A percentile compares a stretch with the other conserved stretches of the same genome.
phyloP scores from a whole-genome alignment of 352 stramenopile genomes.

The Phytopythium boreale region DNA sequence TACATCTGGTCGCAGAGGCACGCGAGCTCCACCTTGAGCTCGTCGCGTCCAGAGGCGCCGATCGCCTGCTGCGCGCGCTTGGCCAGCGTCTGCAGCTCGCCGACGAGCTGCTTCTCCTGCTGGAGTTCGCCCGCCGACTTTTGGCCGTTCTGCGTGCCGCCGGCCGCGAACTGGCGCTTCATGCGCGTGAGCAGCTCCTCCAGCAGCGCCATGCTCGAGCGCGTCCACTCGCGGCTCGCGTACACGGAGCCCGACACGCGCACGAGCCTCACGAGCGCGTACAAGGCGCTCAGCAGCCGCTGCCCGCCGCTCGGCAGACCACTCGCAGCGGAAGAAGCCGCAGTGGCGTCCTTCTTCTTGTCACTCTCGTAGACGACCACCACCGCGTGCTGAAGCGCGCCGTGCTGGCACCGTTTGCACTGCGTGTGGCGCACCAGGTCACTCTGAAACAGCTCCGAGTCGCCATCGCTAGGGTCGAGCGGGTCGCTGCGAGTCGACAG shows the following conservation, averaged over 20 bases:
- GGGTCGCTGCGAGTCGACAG: conserved; percentile 6
- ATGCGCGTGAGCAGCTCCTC: conserved; percentile 42
- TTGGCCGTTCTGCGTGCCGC: conserved; percentile 66
- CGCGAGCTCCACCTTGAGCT: conserved; percentile 57
- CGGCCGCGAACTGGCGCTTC: conserved; percentile 44
- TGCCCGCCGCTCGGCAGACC: conserved; percentile 47
- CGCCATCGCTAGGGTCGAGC: background rate
- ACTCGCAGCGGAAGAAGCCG: background rate
- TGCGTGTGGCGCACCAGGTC: conserved; percentile 28
- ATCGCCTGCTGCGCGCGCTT: conserved; percentile 44
- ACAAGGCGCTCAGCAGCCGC: conserved; percentile 55
- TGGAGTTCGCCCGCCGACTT: conserved; percentile 45
- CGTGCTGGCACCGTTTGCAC: conserved; percentile 70
- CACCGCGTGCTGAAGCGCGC: conserved; percentile 62
- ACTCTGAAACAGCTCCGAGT: conserved; percentile 4
- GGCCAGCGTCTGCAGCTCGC: conserved; percentile 45
- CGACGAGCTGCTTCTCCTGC: conserved; percentile 54
- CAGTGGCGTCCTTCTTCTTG: conserved; percentile 1
- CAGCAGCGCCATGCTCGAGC: conserved; percentile 45
- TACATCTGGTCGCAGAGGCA: conserved; percentile 77
- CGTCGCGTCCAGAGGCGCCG: conserved; percentile 45
- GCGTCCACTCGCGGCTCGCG: conserved; percentile 61
- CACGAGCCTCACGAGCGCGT: conserved; percentile 50
- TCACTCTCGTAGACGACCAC: conserved; percentile 36
- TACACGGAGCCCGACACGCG: conserved; percentile 55